Evolutionary conservation across 352 stramenopile species (phyloP).

Genomic region (Lagenidium giganteum): DNA sequence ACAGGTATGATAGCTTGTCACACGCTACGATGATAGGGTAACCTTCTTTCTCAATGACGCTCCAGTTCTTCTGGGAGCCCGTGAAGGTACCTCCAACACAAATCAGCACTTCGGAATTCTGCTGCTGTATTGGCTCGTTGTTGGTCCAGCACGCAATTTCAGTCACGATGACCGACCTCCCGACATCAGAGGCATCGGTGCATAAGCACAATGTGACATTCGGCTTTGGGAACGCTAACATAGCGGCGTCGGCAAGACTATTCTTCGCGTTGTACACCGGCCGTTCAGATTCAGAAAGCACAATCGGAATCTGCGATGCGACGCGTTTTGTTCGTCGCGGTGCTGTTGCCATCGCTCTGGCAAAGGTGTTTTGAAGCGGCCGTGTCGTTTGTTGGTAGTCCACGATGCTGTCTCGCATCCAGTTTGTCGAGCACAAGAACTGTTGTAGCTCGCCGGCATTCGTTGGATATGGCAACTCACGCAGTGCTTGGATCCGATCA

Average conservation of each 20-base stretch:
- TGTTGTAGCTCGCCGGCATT: slow-evolving; percentile 11
- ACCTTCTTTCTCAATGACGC: slow-evolving; percentile 19
- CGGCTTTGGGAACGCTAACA: background rate
- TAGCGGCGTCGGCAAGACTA: no score
- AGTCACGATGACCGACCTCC: slow-evolving; percentile 15
- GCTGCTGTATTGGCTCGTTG: slow-evolving; percentile 9
- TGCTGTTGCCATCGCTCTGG: background rate
- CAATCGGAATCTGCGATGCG: no score
- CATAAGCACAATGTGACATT: slow-evolving; percentile 2
- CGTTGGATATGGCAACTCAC: background rate
- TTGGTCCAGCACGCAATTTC: no score
- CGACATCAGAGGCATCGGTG: slow-evolving; percentile 11
- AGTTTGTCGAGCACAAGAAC: slow-evolving; percentile 11
- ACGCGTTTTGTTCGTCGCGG: no score
- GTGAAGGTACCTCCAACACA: slow-evolving; percentile 16
- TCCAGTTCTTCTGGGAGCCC: slow-evolving; percentile 10
- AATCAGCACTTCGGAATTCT: slow-evolving; percentile 9
- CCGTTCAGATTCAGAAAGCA: no score
- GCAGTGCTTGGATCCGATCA: slow-evolving; percentile 3
- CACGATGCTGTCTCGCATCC: slow-evolving; percentile 12
- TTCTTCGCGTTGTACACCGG: no score
- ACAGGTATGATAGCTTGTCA: slow-evolving; percentile 12
- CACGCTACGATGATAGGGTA: slow-evolving; percentile 18
- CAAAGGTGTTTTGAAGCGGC: slow-evolving; percentile 6
- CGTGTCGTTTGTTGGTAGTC: no score